Evolutionary conservation across 345 rosid species (phyloP).

Genomic region (Gossypium raimondii): DNA sequence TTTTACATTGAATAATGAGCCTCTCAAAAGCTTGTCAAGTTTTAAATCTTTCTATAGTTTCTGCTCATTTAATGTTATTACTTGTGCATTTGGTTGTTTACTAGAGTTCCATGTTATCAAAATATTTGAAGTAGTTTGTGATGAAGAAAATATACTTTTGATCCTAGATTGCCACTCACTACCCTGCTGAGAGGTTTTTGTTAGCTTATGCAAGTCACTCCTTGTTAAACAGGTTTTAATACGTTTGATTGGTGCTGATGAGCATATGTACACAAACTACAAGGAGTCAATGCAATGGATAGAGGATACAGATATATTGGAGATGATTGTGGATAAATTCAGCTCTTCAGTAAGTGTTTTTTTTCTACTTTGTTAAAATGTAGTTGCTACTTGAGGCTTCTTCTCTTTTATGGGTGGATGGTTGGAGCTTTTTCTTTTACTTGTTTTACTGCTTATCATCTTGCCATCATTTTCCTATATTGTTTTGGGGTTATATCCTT

Average conservation of each 20-base stretch:
- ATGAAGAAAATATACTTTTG: neutral
- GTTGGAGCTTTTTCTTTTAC: neutral
- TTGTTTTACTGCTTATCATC: neutral
- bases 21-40: neutral
- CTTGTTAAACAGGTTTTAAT: constrained; percentile 58
- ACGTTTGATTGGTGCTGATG: constrained; percentile 87
- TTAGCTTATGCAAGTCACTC: constrained; percentile 8
- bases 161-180: neutral
- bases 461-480: neutral
- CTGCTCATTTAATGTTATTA: neutral
- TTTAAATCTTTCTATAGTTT: neutral
- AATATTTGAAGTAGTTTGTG: neutral
- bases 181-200: neutral
- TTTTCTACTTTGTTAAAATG: neutral
- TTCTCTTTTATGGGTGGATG: neutral
- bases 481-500: neutral
- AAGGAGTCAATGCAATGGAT: constrained; percentile 79
- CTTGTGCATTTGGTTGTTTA: neutral
- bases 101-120: neutral
- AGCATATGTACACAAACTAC: constrained; percentile 70
- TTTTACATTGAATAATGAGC: constrained; percentile 17
- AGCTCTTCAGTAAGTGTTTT: constrained; percentile 75
- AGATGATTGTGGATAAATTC: constrained; percentile 89
- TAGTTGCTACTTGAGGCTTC: neutral
- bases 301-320: constrained; percentile 75